Evolutionary conservation across 2,329 filamentous ascomycete species (phyloP), one percentile per base, ranked within the genome.

Genomic region (Aspergillus glaucus): DNA sequence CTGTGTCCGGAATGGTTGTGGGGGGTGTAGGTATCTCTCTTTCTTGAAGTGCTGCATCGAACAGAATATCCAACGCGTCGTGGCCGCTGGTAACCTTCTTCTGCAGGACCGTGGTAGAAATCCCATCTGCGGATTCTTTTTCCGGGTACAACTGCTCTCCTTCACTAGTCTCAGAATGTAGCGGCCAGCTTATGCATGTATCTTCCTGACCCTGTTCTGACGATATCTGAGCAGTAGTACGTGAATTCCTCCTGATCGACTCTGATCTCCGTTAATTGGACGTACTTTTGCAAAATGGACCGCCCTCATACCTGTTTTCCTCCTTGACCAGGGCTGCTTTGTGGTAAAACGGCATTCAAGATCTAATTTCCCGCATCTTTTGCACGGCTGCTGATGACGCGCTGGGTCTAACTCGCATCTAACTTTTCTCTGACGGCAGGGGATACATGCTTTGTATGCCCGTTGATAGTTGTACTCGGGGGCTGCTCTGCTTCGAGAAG

Each of bases 361-460:
- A 66, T 76, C 73, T 55, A 78, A 75, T 44, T 76, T 67, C 48
- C 72, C 69, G 58, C 76, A 79, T 60, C 75, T 64, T 43, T 73
- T 70, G 56, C 76, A 79, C 30, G 75, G 67, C 37, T 66, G 67
- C 8, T 65, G 65, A 48, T 63, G 55, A 30, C 63, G 58, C 41
- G 62, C 60, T 19, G 74, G 72, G 49, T 68, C 69, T 48, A 77
- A 60, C 37, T 78, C 75, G 54, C 76, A 79, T 62, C 75, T 77
- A 44, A 75, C 74, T 62, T 78, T 79, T 45, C 75, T 68, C 55
- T 75, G 72, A 44, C 75, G 74, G 55, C 75, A 79, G 49, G 75
- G 71, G 49, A 77, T 71, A 59, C 76, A 79, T 21, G 76, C 76
- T 61, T 79, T 78, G 71, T 79, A 79, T 32, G 75, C 75, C 51